These are phyloP conservation scores for Trichoderma afroharzianum DNA, from an alignment of 2,329 filamentous ascomycete species.

Conservation along the genomic window DNA sequence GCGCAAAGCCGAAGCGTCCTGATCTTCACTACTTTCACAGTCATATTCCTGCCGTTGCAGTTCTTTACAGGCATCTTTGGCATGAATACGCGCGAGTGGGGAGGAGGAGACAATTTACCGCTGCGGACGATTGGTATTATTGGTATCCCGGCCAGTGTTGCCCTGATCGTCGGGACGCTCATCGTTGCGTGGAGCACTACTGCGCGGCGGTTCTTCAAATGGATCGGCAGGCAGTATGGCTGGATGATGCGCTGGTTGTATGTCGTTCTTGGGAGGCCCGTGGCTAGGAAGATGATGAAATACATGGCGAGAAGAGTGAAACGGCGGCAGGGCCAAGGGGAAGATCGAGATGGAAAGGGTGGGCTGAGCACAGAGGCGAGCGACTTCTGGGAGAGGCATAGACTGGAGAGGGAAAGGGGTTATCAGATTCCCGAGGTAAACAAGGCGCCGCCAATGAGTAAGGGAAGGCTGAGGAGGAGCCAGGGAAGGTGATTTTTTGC, in stretches of 20 bases:
- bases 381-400: slow-evolving; percentile 41
- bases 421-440: slow-evolving; percentile 41
- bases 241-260: slow-evolving; percentile 23
- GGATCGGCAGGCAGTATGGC: slow-evolving; percentile 21
- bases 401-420: slow-evolving; percentile 37
- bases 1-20: slow-evolving; percentile 61
- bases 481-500: neutral
- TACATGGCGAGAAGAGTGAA: slow-evolving; percentile 12
- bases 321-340: slow-evolving; percentile 20
- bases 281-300: slow-evolving; percentile 14
- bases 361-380: slow-evolving; percentile 33
- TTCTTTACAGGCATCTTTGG: slow-evolving; percentile 65
- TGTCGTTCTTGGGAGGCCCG: slow-evolving; percentile 24
- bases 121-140: slow-evolving; percentile 46
- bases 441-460: slow-evolving; percentile 21
- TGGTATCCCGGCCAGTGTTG: slow-evolving; percentile 45
- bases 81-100: slow-evolving; percentile 63
- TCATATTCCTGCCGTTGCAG: slow-evolving; percentile 60
- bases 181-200: slow-evolving; percentile 54
- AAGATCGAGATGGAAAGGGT: slow-evolving; percentile 18
- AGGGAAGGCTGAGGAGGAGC: neutral
- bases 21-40: slow-evolving; percentile 62
- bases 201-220: slow-evolving; percentile 33
- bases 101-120: slow-evolving; percentile 42
- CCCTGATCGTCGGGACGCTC: slow-evolving; percentile 49